Evolutionary conservation across 768 basidiomycete species (phyloP).

Genomic region (Epithele typhae): DNA sequence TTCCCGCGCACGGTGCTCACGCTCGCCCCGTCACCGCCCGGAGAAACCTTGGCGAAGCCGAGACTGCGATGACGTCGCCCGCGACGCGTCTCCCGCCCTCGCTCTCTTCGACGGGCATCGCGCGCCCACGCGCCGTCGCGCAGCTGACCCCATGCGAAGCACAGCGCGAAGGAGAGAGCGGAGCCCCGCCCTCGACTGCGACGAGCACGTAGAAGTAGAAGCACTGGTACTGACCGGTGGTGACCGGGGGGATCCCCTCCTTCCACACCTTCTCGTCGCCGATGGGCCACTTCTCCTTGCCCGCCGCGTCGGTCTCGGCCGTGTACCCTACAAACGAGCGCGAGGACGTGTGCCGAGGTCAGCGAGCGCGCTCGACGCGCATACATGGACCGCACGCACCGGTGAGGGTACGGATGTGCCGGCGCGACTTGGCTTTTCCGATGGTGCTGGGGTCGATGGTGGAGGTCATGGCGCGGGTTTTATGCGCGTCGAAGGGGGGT

Average conservation of each 20-base stretch:
- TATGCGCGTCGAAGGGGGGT: neutral
- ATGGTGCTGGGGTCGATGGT: constrained; percentile 21
- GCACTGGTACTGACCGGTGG: constrained; percentile 43
- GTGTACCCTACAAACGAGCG: constrained; percentile 53
- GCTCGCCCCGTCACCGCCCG: too few relatives aligned
- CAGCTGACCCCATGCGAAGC: too few relatives aligned
- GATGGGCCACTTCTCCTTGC: constrained; percentile 82
- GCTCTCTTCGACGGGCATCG: too few relatives aligned
- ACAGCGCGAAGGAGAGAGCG: too few relatives aligned
- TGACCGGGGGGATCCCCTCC: constrained; percentile 49
- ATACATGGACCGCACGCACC: constrained; percentile 16
- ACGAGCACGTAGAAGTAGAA: neutral
- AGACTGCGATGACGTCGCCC: too few relatives aligned
- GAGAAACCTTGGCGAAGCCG: too few relatives aligned
- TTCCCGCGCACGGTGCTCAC: too few relatives aligned
- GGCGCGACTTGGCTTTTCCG: constrained; percentile 29
- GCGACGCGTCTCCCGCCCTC: too few relatives aligned
- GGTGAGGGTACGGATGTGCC: constrained; percentile 57
- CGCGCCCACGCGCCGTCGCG: too few relatives aligned
- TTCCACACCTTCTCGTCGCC: constrained; percentile 79
- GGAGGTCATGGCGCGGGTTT: constrained; percentile 17
- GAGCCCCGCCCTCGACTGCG: constrained; percentile 1
- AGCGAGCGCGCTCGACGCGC: neutral
- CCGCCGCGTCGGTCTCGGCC: constrained; percentile 70
- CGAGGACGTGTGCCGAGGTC: neutral